These are phyloP conservation scores for Diospyros kaki DNA, from an alignment of 148 eudicot species.

Conservation along the genomic window DNA sequence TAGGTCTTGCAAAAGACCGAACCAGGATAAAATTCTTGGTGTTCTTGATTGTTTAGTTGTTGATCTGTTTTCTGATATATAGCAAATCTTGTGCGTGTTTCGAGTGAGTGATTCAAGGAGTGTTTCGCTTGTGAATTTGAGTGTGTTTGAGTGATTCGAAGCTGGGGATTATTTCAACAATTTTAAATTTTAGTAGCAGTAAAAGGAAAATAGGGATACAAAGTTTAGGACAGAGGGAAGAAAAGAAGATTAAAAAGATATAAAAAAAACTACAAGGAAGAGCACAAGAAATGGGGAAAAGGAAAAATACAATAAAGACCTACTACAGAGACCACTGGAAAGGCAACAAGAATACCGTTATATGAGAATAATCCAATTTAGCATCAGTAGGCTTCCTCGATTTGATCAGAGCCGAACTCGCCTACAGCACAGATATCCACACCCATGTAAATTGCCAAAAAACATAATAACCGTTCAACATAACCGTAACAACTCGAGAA, in stretches of 20 bases:
- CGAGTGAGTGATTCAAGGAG: no score
- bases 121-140: no score
- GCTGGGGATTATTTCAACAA: no score
- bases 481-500: neutral
- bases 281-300: neutral
- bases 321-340: neutral
- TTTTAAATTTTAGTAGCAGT: neutral
- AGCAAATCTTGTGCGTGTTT: no score
- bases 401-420: conserved; percentile 77
- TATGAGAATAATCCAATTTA: conserved; percentile 92
- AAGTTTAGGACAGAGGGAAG: neutral
- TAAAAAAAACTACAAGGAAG: conserved; percentile 1
- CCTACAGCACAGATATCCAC: conserved; percentile 41
- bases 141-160: no score
- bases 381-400: conserved; percentile 69
- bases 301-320: neutral
- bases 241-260: neutral
- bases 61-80: no score
- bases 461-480: neutral
- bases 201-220: neutral
- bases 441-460: conserved; percentile 1
- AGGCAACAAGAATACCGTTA: conserved; percentile 54
- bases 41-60: no score
- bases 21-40: no score
- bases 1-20: no score